phyloP scores from a whole-genome alignment of 1,139 yeast species.

The Taphrina wiesneri region DNA sequence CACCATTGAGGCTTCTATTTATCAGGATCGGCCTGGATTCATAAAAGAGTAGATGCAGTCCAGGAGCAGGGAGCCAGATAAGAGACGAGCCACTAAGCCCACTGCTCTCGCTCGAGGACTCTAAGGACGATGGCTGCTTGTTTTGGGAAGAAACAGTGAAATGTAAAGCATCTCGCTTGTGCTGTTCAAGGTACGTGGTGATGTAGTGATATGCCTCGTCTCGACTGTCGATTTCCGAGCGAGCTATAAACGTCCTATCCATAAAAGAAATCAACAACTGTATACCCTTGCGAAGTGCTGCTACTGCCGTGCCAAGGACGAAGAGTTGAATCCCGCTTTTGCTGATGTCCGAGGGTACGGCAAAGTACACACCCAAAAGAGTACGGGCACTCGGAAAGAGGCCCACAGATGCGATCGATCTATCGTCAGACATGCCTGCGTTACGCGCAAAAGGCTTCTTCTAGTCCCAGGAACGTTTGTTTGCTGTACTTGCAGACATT shows the following conservation, averaged over 20 bases:
- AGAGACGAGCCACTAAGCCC: neutral
- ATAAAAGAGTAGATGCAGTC: slow-evolving; percentile 8
- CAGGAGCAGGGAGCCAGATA: slow-evolving; percentile 25
- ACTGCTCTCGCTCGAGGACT: neutral
- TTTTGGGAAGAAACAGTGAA: slow-evolving; percentile 23
- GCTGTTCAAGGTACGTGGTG: slow-evolving; percentile 8
- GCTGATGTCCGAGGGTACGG: slow-evolving; percentile 22
- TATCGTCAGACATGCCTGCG: neutral
- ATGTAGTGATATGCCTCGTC: slow-evolving; percentile 30
- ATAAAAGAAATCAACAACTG: slow-evolving; percentile 2
- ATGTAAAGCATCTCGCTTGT: slow-evolving; percentile 23
- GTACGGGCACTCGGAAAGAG: slow-evolving; percentile 10
- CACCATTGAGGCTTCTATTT: slow-evolving; percentile 15
- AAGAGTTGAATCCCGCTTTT: slow-evolving; percentile 25
- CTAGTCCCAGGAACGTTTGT: too few relatives aligned
- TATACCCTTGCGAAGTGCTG: slow-evolving; percentile 18
- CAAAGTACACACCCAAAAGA: slow-evolving; percentile 13
- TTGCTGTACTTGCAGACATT: too few relatives aligned
- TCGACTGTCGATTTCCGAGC: slow-evolving; percentile 27
- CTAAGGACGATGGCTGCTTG: neutral
- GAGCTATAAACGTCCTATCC: slow-evolving; percentile 25
- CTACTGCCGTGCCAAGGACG: slow-evolving; percentile 17
- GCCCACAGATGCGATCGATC: slow-evolving; percentile 13
- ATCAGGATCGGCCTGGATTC: slow-evolving; percentile 23
- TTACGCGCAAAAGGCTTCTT: too few relatives aligned